phyloP scores from a whole-genome alignment of 768 basidiomycete species.

The Boletus reticulatus region DNA sequence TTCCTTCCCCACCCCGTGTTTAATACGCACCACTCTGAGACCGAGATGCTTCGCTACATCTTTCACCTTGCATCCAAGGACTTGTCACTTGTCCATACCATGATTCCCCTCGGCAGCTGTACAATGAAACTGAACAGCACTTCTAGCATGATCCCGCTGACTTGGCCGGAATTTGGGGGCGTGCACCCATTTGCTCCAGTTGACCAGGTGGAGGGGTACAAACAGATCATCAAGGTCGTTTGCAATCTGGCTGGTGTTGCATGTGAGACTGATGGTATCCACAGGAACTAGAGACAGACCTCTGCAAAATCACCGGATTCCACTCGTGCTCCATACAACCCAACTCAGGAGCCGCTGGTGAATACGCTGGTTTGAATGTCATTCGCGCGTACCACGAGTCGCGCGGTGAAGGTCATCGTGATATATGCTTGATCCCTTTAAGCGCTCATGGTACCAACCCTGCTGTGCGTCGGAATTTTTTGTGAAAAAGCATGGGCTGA shows the following conservation, averaged over 20 bases:
- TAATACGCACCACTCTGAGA: slow-evolving; percentile 97
- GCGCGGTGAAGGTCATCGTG: slow-evolving; percentile 77
- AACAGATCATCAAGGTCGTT: slow-evolving; percentile 69
- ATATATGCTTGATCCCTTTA: slow-evolving; percentile 91
- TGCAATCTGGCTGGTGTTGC: background rate
- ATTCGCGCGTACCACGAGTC: slow-evolving; percentile 95
- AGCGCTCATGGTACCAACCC: slow-evolving; percentile 99
- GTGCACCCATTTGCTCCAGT: slow-evolving; percentile 93
- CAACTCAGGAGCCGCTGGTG: slow-evolving; percentile 97
- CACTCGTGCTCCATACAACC: slow-evolving; percentile 95
- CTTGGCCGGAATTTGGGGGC: slow-evolving; percentile 87
- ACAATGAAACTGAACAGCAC: slow-evolving; percentile 99
- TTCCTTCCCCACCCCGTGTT: slow-evolving; percentile 89
- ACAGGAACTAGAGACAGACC: slow-evolving; percentile 89
- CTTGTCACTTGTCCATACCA: slow-evolving; percentile 89
- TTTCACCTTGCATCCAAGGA: slow-evolving; percentile 94
- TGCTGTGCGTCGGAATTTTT: slow-evolving; percentile 56
- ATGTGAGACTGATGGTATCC: slow-evolving; percentile 8
- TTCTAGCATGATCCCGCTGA: slow-evolving; percentile 95
- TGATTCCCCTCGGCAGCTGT: slow-evolving; percentile 95
- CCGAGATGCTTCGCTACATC: slow-evolving; percentile 97
- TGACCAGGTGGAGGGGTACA: slow-evolving; percentile 89
- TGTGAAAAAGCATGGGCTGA: slow-evolving; percentile 12
- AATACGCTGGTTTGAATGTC: slow-evolving; percentile 93
- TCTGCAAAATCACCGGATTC: slow-evolving; percentile 96